These are phyloP conservation scores for Fusarium ambrosium DNA, from an alignment of 2,329 filamentous ascomycete species.

Conservation along the genomic window DNA sequence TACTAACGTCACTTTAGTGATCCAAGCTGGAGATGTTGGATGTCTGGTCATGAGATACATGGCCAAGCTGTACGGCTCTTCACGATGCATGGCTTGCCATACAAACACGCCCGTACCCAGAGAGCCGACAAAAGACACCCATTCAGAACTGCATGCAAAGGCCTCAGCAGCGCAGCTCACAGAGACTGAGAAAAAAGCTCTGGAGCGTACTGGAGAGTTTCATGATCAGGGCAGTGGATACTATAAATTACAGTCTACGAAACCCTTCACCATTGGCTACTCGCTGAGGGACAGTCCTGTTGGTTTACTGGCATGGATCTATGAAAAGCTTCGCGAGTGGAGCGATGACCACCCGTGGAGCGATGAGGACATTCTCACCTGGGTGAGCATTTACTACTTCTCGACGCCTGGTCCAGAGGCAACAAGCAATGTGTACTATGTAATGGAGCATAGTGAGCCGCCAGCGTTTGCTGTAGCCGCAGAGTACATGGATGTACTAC, in stretches of 20 bases:
- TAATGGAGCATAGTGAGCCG: conserved; percentile 61
- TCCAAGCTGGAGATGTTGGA: conserved; percentile 24
- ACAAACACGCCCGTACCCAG: conserved; percentile 11
- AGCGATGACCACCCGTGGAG: conserved; percentile 79
- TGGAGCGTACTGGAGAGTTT: neutral
- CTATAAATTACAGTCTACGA: conserved; percentile 7
- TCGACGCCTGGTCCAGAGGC: conserved; percentile 72
- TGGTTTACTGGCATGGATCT: conserved; percentile 80
- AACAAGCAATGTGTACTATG: conserved; percentile 78
- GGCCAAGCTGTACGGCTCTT: conserved; percentile 9
- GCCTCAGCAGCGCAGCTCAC: neutral
- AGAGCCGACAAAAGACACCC: neutral
- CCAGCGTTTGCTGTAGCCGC: conserved; percentile 1
- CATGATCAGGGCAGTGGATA: conserved; percentile 32
- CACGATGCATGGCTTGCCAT: conserved; percentile 13
- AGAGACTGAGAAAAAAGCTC: neutral
- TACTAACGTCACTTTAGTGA: neutral
- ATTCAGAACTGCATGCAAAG: neutral
- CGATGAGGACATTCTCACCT: conserved; percentile 80
- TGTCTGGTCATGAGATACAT: conserved; percentile 10
- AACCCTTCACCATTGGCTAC: conserved; percentile 2
- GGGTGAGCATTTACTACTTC: conserved; percentile 81
- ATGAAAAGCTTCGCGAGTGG: conserved; percentile 85
- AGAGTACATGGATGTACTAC: conserved; percentile 49
- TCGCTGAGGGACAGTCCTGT: conserved; percentile 73